Evolutionary conservation across 768 basidiomycete genomes (phyloP), one percentile per base, ranked within the genome.

Genomic region (Phaffia tasmanica): DNA sequence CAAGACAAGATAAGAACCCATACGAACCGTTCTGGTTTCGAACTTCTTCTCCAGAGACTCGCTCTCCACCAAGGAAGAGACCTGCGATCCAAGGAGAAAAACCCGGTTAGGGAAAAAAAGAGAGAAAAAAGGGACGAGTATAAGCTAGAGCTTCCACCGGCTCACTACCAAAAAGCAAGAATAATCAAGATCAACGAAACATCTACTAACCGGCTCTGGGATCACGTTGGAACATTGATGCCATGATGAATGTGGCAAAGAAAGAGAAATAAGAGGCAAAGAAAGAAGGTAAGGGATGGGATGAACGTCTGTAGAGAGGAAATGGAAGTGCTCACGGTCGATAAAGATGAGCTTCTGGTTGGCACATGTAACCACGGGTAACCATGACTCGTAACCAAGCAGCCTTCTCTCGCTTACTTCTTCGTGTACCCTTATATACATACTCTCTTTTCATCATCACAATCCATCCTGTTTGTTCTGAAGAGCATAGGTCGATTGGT

Each of bases 21-120:
- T 50, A 69, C 72, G 70, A 69, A 90, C 92, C 91, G 86, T 95
- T 94, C 78, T 93, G 90, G 79, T 95, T 91, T 70, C 93, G 83
- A 65, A 98, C 88, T 75, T 95, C 94, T 75, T 93, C 92, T 3
- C 94, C 93, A 71, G 88, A 88, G 21, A 92, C 85, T 73, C 93
- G 82, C 78, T 94, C 88, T 30, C 94, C 94, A 64, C 93, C 93
- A 21, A 97, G 80, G 76, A 97, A 95, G 23, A 88, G 87, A 58
- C 91, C 92, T 62, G 29, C n/a, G 35, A 21, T 15, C 19, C 5
- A 47, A 57, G 23, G 51, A 23, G 7, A 27, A 25, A 25, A 30
- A 42, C 53, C 61, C 27, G 16, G 27, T 23, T 27, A 30, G 25
- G 62, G 59, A 18, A 35, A 48, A 48, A n/a, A 2, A 23, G 7